Evolutionary conservation across 2,329 filamentous ascomycete genomes (phyloP), one percentile per base, ranked within the genome.

Genomic region (Amylocarpus encephaloides): DNA sequence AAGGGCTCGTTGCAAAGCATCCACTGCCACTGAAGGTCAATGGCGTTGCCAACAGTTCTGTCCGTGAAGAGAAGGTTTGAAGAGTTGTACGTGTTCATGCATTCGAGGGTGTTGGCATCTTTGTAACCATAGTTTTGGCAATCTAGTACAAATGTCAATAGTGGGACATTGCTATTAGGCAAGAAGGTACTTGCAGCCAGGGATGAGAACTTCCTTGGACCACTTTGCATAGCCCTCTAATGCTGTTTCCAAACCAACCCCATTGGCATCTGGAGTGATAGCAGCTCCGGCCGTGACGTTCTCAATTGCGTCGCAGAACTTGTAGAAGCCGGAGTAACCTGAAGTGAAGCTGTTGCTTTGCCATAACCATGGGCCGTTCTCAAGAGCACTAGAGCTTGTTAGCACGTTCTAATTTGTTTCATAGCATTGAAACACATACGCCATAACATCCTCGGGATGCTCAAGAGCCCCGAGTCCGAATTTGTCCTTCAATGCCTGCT

Each of bases 1-100:
- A 79, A 74, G n/a, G 80, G 79, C 62, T 83, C 77, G 60, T 83
- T 83, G 70, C 81, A 83, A 1, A 73, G 69, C 65, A 82, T 72
- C 79, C 80, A 84, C 6, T 70, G 62, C 79, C 78, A 84, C 53
- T 80, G 76, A 0, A 77, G 66, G 55, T 77, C 70, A 26, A 68
- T 58, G 0, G 59, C 48, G 60, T 82, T 82, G 43, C 55, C 56
- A 5, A 76, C 66, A 1, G 65, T 67, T 15, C 61, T 65, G 61
- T 83, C 76, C 3, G 72, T 76, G 64, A 70, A 83, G 2, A 76
- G 55, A 0, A 73, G 68, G 53, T 68, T 77, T 16, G 66, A 68
- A 6, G 67, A 54, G 57, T 82, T 73, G 62, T 79, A 72, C 1
- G 72, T 75, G 62, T 81, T 68, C 51, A 74, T 74, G 61, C 79